Base-by-base conservation (phyloP, 2,329 filamentous ascomycete genomes). In the Zalaria obscura region DNA sequence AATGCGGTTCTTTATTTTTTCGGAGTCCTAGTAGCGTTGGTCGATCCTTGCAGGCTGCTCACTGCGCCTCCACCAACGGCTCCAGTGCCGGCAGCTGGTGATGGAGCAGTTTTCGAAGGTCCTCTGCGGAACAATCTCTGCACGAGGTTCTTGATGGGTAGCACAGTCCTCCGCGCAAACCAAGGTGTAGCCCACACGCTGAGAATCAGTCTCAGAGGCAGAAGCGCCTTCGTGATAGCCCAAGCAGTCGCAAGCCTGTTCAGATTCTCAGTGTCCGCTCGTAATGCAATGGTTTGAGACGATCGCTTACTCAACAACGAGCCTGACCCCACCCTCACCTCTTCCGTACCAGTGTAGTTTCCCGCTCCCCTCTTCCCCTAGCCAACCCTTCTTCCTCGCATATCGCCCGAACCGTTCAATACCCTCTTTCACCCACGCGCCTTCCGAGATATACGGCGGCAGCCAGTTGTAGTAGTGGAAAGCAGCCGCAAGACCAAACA, bases 131-230 rank as follows among this genome's bases (percentile, higher is more conserved):
- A 35, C 3, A 40, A 5, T 29, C 33, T 47, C 27, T 33, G 11
- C 2, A 40, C 5, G 10, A 41, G 25, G n/a, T 26, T 39, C 38
- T 41, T 40, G 10, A 43, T 34, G 9, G 45, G 43, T 5, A 41
- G 9, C n/a, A 45, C 41, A 7, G 46, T 43, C 2, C 42, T 37
- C 9, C 41, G 42, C 10, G 45, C 42, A 68, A 96, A 93, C 82
- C 85, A 93, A 3, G 91, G 91, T 37, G 91, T 94, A 9, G 75
- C 81, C 85, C 83, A 93, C 3, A 93, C 72, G 63, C 88, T 94
- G 5, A 76, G 62, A 26, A 80, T 65, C 46, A 98, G 74, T 50
- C 91, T 73, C 8, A 83, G 53, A 0, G 91, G 86, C 48, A 98
- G 59, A 44, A 96, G 56, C 10, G 77, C 78, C 64, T 98, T 98